phyloP scores from a whole-genome alignment of 1,139 yeast genomes.

The Debaryomyces fabryi region DNA sequence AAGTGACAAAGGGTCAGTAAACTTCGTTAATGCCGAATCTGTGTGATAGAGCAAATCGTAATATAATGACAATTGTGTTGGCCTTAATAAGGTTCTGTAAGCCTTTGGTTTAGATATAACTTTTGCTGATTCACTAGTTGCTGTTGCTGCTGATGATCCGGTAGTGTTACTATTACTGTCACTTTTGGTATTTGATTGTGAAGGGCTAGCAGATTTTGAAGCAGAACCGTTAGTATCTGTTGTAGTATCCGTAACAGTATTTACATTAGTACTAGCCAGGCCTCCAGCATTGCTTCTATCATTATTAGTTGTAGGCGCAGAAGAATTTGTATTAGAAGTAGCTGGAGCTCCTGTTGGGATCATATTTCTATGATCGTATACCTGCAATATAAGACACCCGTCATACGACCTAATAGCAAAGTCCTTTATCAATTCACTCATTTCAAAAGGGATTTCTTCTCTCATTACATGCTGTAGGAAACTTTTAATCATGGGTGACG shows the following conservation, averaged over 20 bases:
- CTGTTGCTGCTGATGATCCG: neutral
- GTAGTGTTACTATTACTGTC: neutral
- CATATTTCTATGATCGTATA: slow-evolving; percentile 69
- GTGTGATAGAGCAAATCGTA: slow-evolving; percentile 86
- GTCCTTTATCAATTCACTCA: slow-evolving; percentile 86
- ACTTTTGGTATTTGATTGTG: neutral
- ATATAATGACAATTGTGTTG: slow-evolving; percentile 79
- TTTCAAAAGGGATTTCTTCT: slow-evolving; percentile 86
- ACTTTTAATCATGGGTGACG: slow-evolving; percentile 75
- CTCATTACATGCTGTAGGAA: slow-evolving; percentile 77
- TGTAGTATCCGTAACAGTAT: slow-evolving; percentile 9
- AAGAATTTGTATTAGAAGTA: slow-evolving; percentile 11
- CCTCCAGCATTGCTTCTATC: neutral
- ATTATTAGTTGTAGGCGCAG: neutral
- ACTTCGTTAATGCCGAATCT: slow-evolving; percentile 71
- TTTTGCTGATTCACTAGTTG: slow-evolving; percentile 10
- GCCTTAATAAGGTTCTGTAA: slow-evolving; percentile 74
- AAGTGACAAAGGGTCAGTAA: slow-evolving; percentile 75
- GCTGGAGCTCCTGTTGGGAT: slow-evolving; percentile 15
- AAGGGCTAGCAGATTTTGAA: slow-evolving; percentile 11
- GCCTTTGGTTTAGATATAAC: slow-evolving; percentile 56
- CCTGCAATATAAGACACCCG: slow-evolving; percentile 83
- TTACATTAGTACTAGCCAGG: neutral
- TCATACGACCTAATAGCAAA: slow-evolving; percentile 83
- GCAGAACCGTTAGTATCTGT: slow-evolving; percentile 3